Evolutionary conservation across 345 rosid genomes (phyloP).

Genomic region (Sonneratia caseolaris): DNA sequence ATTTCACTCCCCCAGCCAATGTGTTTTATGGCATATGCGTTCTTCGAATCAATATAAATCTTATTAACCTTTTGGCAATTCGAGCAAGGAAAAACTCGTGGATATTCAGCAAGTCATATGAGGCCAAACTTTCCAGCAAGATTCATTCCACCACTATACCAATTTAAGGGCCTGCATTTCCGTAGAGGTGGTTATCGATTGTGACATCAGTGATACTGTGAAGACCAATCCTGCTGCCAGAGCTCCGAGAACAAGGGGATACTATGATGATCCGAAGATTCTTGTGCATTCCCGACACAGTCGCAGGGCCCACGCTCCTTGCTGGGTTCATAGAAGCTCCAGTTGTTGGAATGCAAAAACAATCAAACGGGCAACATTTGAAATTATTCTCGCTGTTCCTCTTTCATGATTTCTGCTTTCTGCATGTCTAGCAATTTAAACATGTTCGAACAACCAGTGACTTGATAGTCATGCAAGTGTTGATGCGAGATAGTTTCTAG

Average conservation of each 20-base stretch:
- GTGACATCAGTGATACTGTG: conserved; percentile 7
- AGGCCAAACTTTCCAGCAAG: too few species aligned
- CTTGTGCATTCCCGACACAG: conserved; percentile 30
- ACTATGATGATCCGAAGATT: conserved; percentile 34
- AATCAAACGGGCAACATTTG: not conserved
- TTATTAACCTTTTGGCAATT: too few species aligned
- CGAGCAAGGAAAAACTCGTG: too few species aligned
- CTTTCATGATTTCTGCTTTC: not conserved
- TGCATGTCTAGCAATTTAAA: not conserved
- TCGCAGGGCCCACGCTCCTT: conserved; percentile 44
- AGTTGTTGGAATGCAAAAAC: conserved; percentile 35
- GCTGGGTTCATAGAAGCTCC: conserved; percentile 58
- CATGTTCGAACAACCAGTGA: not conserved
- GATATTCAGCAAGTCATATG: too few species aligned
- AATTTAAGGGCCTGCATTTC: not conserved
- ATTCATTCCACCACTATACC: too few species aligned
- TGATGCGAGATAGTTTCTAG: not conserved
- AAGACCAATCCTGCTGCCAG: conserved; percentile 23
- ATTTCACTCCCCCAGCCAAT: too few species aligned
- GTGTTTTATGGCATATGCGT: too few species aligned
- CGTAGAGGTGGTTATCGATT: not conserved
- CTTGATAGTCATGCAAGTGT: too few species aligned
- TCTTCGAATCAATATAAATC: too few species aligned
- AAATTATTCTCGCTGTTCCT: not conserved
- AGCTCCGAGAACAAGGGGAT: conserved; percentile 36